These are phyloP conservation scores for Xylariaceae sp. DNA, from an alignment of 2,329 filamentous ascomycete genomes.

Conservation along the genomic window DNA sequence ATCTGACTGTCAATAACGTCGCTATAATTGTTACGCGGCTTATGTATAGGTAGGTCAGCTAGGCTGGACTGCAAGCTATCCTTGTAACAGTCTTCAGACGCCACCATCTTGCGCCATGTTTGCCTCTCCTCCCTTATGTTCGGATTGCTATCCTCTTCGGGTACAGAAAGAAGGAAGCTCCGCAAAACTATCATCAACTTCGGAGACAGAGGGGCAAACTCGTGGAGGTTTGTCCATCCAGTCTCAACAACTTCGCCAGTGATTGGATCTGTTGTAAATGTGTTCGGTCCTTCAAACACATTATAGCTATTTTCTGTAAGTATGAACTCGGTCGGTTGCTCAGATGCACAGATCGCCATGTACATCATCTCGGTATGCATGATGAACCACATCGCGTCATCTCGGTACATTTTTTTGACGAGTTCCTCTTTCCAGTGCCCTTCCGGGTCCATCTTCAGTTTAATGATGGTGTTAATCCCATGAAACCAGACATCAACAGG, in stretches of 20 bases:
- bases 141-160: constrained; percentile 30
- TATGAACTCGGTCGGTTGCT: constrained; percentile 23
- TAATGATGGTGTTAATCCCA: constrained; percentile 36
- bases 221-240: constrained; percentile 31
- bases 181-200: constrained; percentile 39
- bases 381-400: constrained; percentile 36
- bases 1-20: constrained; percentile 30
- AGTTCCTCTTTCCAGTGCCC: constrained; percentile 30
- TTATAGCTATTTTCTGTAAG: constrained; percentile 30
- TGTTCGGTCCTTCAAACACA: constrained; percentile 38
- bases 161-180: constrained; percentile 25
- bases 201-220: constrained; percentile 40
- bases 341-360: constrained; percentile 39
- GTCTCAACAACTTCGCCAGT: constrained; percentile 20
- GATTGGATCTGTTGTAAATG: constrained; percentile 13
- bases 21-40: constrained; percentile 38
- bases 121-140: constrained; percentile 16
- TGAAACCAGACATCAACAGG: constrained; percentile 42
- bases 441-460: constrained; percentile 37
- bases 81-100: constrained; percentile 17
- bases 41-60: constrained; percentile 38
- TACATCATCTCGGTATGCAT: constrained; percentile 32
- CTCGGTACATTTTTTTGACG: constrained; percentile 29
- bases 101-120: constrained; percentile 6
- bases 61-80: constrained; percentile 27